phyloP scores from a whole-genome alignment of 805 yeast genomes.

The Maudiozyma turicensis region DNA sequence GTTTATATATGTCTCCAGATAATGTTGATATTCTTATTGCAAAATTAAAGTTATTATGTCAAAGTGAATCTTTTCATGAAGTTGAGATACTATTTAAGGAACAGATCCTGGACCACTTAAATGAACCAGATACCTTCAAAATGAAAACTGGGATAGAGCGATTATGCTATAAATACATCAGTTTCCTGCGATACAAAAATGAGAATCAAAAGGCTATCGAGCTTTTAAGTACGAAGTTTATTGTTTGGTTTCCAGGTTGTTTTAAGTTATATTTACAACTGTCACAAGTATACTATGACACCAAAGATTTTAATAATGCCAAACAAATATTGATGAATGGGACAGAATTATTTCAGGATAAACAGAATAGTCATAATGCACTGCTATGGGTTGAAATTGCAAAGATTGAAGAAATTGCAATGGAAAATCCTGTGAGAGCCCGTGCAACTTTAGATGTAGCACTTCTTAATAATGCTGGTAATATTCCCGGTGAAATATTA shows the following conservation, averaged over 20 bases:
- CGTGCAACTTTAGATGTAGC: constrained; percentile 68
- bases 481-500: constrained; percentile 26
- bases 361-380: constrained; percentile 15
- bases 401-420: constrained; percentile 33
- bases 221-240: constrained; percentile 35
- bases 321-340: constrained; percentile 41
- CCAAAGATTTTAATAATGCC: constrained; percentile 32
- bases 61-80: constrained; percentile 28
- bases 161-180: constrained; percentile 54
- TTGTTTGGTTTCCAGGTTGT: constrained; percentile 39
- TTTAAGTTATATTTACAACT: constrained; percentile 52
- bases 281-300: constrained; percentile 41
- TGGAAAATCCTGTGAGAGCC: constrained; percentile 43
- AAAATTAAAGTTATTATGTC: constrained; percentile 52
- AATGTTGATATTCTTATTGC: constrained; percentile 62
- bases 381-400: constrained; percentile 50
- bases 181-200: constrained; percentile 36
- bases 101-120: constrained; percentile 33
- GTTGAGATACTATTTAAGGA: constrained; percentile 27
- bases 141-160: constrained; percentile 26
- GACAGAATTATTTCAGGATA: constrained; percentile 30
- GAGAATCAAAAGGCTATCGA: constrained; percentile 31
- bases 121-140: constrained; percentile 21
- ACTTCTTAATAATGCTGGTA: constrained; percentile 38
- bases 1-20: constrained; percentile 35